Evolutionary conservation across 2,329 filamentous ascomycete genomes (phyloP).

Genomic region (Colletotrichum tanaceti): DNA sequence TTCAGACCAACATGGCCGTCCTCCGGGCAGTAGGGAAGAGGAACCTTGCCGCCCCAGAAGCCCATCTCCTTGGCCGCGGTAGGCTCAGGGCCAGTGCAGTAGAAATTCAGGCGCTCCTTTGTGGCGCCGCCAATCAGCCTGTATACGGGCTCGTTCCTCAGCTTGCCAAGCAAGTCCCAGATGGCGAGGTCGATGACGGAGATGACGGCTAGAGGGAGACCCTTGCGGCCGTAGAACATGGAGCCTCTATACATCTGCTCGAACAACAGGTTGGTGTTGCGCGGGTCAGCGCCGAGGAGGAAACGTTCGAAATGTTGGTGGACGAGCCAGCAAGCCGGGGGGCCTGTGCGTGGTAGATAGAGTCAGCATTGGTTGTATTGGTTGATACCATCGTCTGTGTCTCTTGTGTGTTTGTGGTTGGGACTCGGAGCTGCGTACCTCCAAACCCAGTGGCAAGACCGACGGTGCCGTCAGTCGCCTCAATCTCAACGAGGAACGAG

Average conservation of each 20-base stretch:
- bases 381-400: too few species aligned
- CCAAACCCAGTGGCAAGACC: constrained; percentile 95
- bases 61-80: constrained; percentile 84
- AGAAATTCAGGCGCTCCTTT: constrained; percentile 85
- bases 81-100: constrained; percentile 92
- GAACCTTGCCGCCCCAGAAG: constrained; percentile 91
- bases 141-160: constrained; percentile 93
- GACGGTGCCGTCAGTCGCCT: constrained; percentile 89
- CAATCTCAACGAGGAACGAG: constrained; percentile 90
- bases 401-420: too few species aligned
- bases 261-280: constrained; percentile 91
- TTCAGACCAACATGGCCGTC: constrained; percentile 84
- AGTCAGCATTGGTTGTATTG: not conserved
- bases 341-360: constrained; percentile 60
- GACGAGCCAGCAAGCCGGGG: constrained; percentile 92
- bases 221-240: constrained; percentile 97
- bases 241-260: constrained; percentile 97
- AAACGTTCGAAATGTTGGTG: constrained; percentile 95
- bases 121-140: constrained; percentile 94
- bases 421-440: constrained; percentile 56
- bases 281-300: constrained; percentile 86
- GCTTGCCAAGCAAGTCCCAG: constrained; percentile 92
- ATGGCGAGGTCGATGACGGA: constrained; percentile 93
- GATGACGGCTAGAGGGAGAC: constrained; percentile 88
- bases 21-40: constrained; percentile 88